Evolutionary conservation across 2,329 filamentous ascomycete genomes (phyloP).

Genomic region (Myrmaecium sp.): DNA sequence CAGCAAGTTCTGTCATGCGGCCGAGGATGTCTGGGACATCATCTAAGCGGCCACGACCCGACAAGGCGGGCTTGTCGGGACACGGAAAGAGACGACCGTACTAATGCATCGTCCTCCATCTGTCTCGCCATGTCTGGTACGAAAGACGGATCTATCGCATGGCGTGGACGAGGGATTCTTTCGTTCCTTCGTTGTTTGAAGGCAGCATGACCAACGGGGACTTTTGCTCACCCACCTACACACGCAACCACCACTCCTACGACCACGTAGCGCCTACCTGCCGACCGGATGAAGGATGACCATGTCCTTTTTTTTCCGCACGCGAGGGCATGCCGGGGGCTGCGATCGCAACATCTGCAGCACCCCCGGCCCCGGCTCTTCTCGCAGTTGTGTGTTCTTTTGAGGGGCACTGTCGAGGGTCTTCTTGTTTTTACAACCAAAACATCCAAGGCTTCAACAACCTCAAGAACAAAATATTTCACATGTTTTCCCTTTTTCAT

Average conservation of each 20-base stretch:
- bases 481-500: conserved; percentile 39
- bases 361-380: conserved; percentile 25
- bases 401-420: conserved; percentile 53
- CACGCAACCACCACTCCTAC: neutral
- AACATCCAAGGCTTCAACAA: conserved; percentile 68
- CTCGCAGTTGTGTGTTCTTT: conserved; percentile 29
- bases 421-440: conserved; percentile 73
- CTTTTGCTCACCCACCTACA: too few relatives aligned
- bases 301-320: too few relatives aligned
- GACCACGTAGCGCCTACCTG: neutral
- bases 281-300: conserved; percentile 3
- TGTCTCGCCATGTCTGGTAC: neutral
- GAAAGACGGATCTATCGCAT: neutral
- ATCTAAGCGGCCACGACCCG: conserved; percentile 40
- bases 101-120: too few relatives aligned
- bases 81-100: neutral
- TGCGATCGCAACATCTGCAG: conserved; percentile 59
- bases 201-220: too few relatives aligned
- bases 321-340: conserved; percentile 11
- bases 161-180: too few relatives aligned
- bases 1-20: conserved; percentile 98
- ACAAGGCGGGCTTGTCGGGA: neutral
- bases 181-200: too few relatives aligned
- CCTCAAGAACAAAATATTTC: conserved; percentile 53
- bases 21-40: conserved; percentile 90